These are phyloP conservation scores for Xylariomycetidae sp. DNA, from an alignment of 2,329 filamentous ascomycete species.

Conservation along the genomic window DNA sequence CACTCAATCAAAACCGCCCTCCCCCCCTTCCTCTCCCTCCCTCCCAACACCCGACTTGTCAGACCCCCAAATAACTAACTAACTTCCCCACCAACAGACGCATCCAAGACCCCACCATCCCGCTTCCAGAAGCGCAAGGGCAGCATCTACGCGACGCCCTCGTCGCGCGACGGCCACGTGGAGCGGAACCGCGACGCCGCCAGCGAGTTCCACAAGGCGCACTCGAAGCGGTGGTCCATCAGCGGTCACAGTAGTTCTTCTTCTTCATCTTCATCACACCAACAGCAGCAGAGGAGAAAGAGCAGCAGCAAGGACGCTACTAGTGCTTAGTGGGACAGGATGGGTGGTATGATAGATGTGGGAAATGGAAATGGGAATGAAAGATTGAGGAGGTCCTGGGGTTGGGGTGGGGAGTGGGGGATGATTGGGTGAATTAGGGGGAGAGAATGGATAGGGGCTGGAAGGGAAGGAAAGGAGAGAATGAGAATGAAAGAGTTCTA, in stretches of 20 bases:
- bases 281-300: constrained; percentile 9
- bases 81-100: constrained; percentile 39
- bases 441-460: too few relatives aligned
- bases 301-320: constrained; percentile 7
- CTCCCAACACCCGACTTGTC: constrained; percentile 2
- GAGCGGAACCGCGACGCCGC: constrained; percentile 49
- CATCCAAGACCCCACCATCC: constrained; percentile 61
- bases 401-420: too few relatives aligned
- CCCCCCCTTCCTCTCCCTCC: not conserved
- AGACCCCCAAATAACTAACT: constrained; percentile 6
- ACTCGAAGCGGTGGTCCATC: constrained; percentile 43
- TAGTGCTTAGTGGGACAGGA: too few relatives aligned
- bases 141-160: constrained; percentile 62
- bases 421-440: too few relatives aligned
- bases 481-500: too few relatives aligned
- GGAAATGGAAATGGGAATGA: too few relatives aligned
- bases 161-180: constrained; percentile 60
- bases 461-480: too few relatives aligned
- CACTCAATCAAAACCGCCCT: not conserved
- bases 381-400: too few relatives aligned
- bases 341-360: too few relatives aligned
- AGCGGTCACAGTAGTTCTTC: constrained; percentile 32
- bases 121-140: constrained; percentile 67
- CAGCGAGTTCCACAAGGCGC: constrained; percentile 57
- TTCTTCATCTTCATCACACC: not conserved